phyloP scores from a whole-genome alignment of 306 rosid genomes.

The Senna tora region DNA sequence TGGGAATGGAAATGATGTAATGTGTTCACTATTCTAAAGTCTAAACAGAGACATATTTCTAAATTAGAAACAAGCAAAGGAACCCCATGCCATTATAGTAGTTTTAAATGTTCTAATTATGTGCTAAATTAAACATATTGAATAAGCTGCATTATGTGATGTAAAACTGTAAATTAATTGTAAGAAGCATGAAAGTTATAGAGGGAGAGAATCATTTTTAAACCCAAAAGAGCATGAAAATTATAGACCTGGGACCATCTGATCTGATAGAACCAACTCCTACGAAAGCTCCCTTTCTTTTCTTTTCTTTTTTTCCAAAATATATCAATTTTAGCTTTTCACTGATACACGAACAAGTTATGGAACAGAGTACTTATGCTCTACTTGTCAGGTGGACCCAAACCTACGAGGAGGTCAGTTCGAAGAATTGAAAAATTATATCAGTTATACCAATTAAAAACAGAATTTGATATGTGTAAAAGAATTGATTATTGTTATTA shows the following conservation, averaged over 20 bases:
- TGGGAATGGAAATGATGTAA: no score
- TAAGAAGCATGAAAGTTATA: background rate
- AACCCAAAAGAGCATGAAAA: background rate
- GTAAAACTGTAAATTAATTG: background rate
- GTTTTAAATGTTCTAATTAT: no score
- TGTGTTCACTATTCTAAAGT: no score
- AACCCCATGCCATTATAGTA: no score
- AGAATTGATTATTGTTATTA: no score
- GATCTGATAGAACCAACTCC: background rate
- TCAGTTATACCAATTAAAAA: no score
- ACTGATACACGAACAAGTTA: constrained; percentile 17
- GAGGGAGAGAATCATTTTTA: background rate
- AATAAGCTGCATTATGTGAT: no score
- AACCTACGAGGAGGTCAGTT: background rate
- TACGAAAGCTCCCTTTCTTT: background rate
- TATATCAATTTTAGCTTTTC: background rate
- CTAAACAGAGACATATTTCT: no score
- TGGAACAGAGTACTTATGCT: background rate
- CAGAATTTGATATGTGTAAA: no score
- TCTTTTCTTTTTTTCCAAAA: background rate
- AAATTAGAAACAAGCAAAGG: no score
- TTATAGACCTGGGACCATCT: background rate
- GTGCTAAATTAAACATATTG: no score
- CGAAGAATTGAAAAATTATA: background rate
- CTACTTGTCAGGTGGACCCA: background rate